Evolutionary conservation across 2,329 filamentous ascomycete species (phyloP), one percentile per base, ranked within the genome.

Genomic region (Paecilomyces sp.): DNA sequence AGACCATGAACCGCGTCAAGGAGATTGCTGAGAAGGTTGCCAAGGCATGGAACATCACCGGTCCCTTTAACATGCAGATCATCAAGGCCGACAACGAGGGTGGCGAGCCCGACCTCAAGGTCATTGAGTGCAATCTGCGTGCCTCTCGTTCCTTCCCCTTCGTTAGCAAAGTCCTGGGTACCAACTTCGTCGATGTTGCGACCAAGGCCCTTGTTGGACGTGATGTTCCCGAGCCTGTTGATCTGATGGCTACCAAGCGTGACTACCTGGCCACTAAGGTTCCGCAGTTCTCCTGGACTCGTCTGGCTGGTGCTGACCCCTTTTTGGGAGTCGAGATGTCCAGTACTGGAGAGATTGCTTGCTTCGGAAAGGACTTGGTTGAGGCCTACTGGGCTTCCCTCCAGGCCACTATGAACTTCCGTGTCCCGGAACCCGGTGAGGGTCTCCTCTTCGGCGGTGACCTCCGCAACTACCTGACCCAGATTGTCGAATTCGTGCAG

Each of bases 41-140:
- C 66, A 90, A 94, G 79, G 94, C 94, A 55, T 97, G 93, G 91
- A 92, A 85, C 72, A 97, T 97, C 76, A 97, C 92, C 22, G 94
- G 94, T 58, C 94, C 94, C 61, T 99, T 97, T 86, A 99, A 99
- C 84, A 97, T 99, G 93, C 94, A 99, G 75, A 96, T 99, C 78
- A 97, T 99, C 84, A 96, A 96, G 81, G 91, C 90, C 36, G 83
- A 90, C 12, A 82, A 89, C 70, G 87, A 90, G 61, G 89, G 89
- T 60, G 88, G 88, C 59, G 84, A 88, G 71, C 85, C 90, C 34
- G 82, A 85, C 30, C 85, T 97, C 65, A 97, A 97, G 83, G 93
- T 97, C 70, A 97, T 97, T 64, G 93, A 97, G 79, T 97, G 93
- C 82, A 97, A 97, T 77, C 87, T 97, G 63, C 93, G 93, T 75